Base-by-base conservation (phyloP, 352 stramenopile genomes). In the Globisporangium rhizosaccharum region DNA sequence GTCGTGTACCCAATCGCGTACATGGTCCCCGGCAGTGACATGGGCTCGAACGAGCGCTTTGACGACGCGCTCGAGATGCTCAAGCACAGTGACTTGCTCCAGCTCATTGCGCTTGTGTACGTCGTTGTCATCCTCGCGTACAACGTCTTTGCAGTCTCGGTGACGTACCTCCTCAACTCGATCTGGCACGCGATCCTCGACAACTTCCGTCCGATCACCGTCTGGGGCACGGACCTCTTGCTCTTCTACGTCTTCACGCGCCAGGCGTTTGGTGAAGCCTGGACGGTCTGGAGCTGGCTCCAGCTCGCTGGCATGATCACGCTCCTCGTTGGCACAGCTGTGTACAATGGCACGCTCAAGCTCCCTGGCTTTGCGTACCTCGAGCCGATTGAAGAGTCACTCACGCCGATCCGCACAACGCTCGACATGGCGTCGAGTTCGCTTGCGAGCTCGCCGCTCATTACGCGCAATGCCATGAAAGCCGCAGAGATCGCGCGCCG, bases 151-250 rank as follows among this genome's bases (percentile, higher is more conserved):
- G 94, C 94, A 14, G 94, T 99, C 17, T 93, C 97, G 51, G 94
- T 99, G 10, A 98, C 96, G 44, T 98, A 97, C 59, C 73, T 98
- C 59, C 72, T 99, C 37, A 98, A 97, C 76, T 97, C 89, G 45
- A 96, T 99, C 51, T 99, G 96, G 96, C 96, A 99, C 78, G 96
- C 96, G 33, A 99, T 99, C 69, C 72, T 99, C 14, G 96, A 99
- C 82, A 99, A 99, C 67, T 98, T 98, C 75, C 83, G 94, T 39
- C 94, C 95, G 11, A 97, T 99, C 63, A 98, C 92, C 11, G 94
- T 99, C 14, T 99, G 96, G 95, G 81, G 71, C 20, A 90, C 81
- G 15, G 96, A 99, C 76, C 75, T 99, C 25, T 67, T 98, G 57
- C 96, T 99, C 28, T 99, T 97, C 67, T 99, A 99, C 78, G 68